Percentiles rank a stretch among this genome's conserved stretches.
Conservation (phyloP, 208 protist genomes). For the Acanthamoeba lenticulata region DNA sequence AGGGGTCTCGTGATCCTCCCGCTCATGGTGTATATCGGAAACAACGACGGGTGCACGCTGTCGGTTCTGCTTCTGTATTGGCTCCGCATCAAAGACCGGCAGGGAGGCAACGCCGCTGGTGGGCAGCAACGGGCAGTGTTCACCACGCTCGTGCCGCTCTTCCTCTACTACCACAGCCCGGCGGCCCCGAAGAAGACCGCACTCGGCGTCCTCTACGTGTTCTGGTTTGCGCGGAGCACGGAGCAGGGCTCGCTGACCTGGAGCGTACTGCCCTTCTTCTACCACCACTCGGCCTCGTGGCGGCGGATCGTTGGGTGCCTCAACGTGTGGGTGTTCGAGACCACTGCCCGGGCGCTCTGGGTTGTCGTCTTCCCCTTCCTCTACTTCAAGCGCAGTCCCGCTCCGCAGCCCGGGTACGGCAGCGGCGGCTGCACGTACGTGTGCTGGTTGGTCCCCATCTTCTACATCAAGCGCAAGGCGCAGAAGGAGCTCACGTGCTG, state of each 20-base stretch:
- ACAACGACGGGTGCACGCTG: background rate
- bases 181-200: background rate
- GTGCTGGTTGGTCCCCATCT: background rate
- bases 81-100: no score
- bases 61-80: constrained; percentile 9
- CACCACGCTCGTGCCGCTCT: background rate
- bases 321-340: background rate
- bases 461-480: no score
- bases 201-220: background rate
- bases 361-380: background rate
- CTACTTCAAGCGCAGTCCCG: background rate
- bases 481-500: background rate
- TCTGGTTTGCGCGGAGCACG: background rate
- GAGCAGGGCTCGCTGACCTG: background rate
- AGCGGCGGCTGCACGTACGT: no score
- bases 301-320: background rate
- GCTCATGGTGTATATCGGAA: background rate
- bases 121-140: background rate
- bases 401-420: background rate
- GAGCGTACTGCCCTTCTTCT: background rate
- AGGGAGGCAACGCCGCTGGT: no score
- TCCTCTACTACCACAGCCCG: constrained; percentile 4
- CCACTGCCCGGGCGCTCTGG: background rate
- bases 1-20: no score
- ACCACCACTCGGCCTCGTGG: background rate